These are phyloP conservation scores for Helianthus tuberosus DNA, from an alignment of 129 eudicot genomes.

Conservation along the genomic window DNA sequence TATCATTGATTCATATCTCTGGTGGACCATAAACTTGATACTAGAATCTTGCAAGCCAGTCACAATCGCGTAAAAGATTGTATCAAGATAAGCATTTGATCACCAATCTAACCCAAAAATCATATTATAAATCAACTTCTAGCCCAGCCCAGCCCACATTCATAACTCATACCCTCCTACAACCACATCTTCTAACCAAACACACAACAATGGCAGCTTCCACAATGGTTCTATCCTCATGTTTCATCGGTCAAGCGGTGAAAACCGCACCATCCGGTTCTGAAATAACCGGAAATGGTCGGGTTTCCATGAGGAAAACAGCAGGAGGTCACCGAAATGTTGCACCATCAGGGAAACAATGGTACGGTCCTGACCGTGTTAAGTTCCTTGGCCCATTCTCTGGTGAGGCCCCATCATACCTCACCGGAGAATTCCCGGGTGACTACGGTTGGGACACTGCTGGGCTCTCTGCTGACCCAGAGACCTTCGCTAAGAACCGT, in stretches of 20 bases:
- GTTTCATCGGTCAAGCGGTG: constrained; percentile 41
- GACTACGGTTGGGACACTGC: constrained; percentile 55
- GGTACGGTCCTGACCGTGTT: constrained; percentile 49
- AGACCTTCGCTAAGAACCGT: constrained; percentile 46
- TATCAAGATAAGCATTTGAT: constrained; percentile 34
- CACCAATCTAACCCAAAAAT: constrained; percentile 26
- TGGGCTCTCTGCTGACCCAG: constrained; percentile 44
- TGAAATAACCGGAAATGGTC: constrained; percentile 27
- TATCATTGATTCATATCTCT: not conserved
- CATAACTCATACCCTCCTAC: constrained; percentile 23
- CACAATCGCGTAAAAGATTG: constrained; percentile 26
- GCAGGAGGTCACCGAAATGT: constrained; percentile 18
- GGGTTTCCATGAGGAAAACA: constrained; percentile 39
- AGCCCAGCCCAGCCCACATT: constrained; percentile 25
- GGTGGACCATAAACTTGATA: constrained; percentile 10
- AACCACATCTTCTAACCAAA: constrained; percentile 19
- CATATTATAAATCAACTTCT: constrained; percentile 14
- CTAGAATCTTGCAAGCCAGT: constrained; percentile 32
- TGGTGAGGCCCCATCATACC: constrained; percentile 44
- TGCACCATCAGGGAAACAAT: constrained; percentile 43
- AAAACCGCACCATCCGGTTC: constrained; percentile 29
- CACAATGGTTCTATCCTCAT: constrained; percentile 41
- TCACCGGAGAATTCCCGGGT: constrained; percentile 44
- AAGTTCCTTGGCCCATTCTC: constrained; percentile 45
- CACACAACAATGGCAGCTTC: constrained; percentile 43